A percentile compares a stretch with the other conserved stretches of the same genome.
Evolutionary conservation across 148 eudicot genomes (phyloP).

Genomic region (Camellia lanceoleosa): DNA sequence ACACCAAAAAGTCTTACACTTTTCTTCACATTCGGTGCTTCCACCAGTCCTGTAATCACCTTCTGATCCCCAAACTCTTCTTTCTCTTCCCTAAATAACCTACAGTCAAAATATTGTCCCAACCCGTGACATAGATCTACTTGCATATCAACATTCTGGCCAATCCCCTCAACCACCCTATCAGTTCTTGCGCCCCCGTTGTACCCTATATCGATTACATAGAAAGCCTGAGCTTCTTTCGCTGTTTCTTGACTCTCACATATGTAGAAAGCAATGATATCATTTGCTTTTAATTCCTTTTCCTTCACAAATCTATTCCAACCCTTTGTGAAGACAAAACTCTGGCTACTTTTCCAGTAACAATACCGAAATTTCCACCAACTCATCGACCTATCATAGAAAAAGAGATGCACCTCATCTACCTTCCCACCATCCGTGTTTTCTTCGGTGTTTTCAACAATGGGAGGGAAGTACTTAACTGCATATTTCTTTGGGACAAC

Average conservation of each 20-base stretch:
- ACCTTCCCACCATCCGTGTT: background rate
- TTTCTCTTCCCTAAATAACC: background rate
- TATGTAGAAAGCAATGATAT: conserved; percentile 11
- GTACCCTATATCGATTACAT: conserved; percentile 22
- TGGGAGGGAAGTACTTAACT: conserved; percentile 12
- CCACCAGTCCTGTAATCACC: background rate
- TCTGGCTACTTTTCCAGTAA: conserved; percentile 26
- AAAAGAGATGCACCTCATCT: conserved; percentile 15
- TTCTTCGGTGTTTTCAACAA: conserved; percentile 5
- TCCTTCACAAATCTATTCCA: conserved; percentile 24
- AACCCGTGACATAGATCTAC: background rate
- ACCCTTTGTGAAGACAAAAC: conserved; percentile 24
- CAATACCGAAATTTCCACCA: conserved; percentile 20
- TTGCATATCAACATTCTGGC: background rate
- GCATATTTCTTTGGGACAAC: conserved; percentile 22
- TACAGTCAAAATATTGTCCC: background rate
- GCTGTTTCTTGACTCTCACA: conserved; percentile 1
- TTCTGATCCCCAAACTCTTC: background rate
- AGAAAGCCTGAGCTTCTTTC: conserved; percentile 4
- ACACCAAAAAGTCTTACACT: conserved; percentile 31
- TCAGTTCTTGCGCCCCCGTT: background rate
- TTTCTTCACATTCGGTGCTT: background rate
- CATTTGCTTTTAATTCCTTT: conserved; percentile 15
- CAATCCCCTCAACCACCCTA: background rate
- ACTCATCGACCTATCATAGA: conserved; percentile 16